Conservation (phyloP, 148 eudicot genomes). For the Heliamphora exappendiculata region DNA sequence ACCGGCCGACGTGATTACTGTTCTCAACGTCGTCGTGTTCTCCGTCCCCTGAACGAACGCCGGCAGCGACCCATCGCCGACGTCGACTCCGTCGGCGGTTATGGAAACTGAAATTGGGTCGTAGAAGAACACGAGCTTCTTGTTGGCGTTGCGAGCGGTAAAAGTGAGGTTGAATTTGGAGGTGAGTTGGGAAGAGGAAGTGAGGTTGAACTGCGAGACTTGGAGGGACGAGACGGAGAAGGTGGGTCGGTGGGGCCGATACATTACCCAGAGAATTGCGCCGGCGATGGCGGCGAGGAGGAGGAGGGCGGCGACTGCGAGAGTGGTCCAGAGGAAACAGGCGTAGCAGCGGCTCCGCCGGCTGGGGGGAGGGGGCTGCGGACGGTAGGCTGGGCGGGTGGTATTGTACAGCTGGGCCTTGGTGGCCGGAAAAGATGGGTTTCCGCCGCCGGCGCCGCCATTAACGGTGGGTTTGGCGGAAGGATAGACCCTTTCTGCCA, state of each 20-base stretch:
- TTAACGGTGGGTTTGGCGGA: slow-evolving; percentile 23
- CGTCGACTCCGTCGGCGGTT: slow-evolving; percentile 18
- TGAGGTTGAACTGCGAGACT: slow-evolving; percentile 38
- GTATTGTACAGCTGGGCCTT: slow-evolving; percentile 48
- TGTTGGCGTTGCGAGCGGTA: slow-evolving; percentile 40
- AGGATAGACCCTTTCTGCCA: slow-evolving; percentile 41
- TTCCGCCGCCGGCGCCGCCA: slow-evolving; percentile 15
- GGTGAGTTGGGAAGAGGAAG: slow-evolving; percentile 20
- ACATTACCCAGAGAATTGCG: slow-evolving; percentile 35
- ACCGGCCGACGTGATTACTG: slow-evolving; percentile 14
- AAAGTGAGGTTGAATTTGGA: slow-evolving; percentile 35
- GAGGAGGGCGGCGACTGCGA: slow-evolving; percentile 35
- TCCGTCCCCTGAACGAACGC: slow-evolving; percentile 26
- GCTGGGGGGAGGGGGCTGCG: slow-evolving; percentile 29
- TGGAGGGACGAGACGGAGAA: slow-evolving; percentile 49
- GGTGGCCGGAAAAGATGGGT: slow-evolving; percentile 31
- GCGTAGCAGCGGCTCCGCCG: slow-evolving; percentile 37
- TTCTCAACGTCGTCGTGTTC: slow-evolving; percentile 36
- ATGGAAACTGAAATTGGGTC: slow-evolving; percentile 22
- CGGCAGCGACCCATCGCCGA: slow-evolving; percentile 35
- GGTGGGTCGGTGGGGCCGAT: slow-evolving; percentile 55
- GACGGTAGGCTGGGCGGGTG: slow-evolving; percentile 37
- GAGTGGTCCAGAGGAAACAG: slow-evolving; percentile 33
- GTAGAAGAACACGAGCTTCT: slow-evolving; percentile 38
- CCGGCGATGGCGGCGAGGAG: slow-evolving; percentile 41